These are phyloP conservation scores for Jatropha podagrica DNA, from an alignment of 441 rosid species.

Conservation along the genomic window DNA sequence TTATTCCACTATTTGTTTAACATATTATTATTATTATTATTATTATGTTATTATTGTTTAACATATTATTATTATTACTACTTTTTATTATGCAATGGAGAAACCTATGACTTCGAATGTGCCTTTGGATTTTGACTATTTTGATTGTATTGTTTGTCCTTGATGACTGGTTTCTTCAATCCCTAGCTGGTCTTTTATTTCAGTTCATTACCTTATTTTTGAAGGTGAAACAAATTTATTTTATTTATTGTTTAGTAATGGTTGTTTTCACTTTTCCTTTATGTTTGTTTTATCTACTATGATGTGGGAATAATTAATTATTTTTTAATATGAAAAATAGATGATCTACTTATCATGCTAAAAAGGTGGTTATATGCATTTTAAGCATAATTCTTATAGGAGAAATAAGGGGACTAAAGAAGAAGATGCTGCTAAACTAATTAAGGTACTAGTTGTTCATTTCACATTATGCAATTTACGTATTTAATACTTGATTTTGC, in stretches of 20 bases:
- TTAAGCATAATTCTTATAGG: constrained; percentile 61
- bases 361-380: background rate
- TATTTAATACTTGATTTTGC: background rate
- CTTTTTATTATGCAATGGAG: no score
- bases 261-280: background rate
- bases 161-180: no score
- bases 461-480: background rate
- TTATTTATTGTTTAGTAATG: background rate
- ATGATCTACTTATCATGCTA: background rate
- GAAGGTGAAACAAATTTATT: background rate
- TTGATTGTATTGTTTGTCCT: no score
- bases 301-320: background rate
- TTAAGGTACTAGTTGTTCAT: constrained; percentile 49
- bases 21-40: no score
- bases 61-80: no score
- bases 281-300: background rate
- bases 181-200: no score
- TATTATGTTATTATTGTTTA: no score
- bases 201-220: no score
- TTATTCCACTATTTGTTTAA: no score
- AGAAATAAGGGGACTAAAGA: constrained; percentile 96
- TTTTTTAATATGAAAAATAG: background rate
- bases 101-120: no score
- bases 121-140: no score
- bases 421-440: constrained; percentile 90